These are phyloP conservation scores for Russula sp. DNA, from an alignment of 768 basidiomycete genomes.

Conservation along the genomic window DNA sequence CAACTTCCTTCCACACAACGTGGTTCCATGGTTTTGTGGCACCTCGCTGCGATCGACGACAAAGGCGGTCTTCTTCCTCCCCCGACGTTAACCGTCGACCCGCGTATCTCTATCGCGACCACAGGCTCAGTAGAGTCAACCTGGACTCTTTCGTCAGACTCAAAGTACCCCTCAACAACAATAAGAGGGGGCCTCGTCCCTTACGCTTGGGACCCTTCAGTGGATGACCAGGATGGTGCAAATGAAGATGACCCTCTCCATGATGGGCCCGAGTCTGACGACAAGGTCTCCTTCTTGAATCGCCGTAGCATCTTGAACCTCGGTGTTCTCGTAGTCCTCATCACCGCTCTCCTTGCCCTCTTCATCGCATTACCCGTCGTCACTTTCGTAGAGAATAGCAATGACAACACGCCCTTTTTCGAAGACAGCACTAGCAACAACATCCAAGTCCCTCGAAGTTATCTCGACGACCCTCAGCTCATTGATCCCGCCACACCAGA, in stretches of 20 bases:
- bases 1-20: constrained; percentile 28
- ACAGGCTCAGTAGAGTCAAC: constrained; percentile 42
- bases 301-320: constrained; percentile 61
- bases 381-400: constrained; percentile 37
- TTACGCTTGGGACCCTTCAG: constrained; percentile 62
- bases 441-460: constrained; percentile 38
- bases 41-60: constrained; percentile 38
- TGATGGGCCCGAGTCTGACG: constrained; percentile 46
- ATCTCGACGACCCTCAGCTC: constrained; percentile 43
- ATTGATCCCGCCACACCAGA: constrained; percentile 69
- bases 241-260: constrained; percentile 78
- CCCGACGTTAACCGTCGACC: constrained; percentile 17
- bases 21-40: constrained; percentile 63
- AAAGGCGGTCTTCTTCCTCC: constrained; percentile 32
- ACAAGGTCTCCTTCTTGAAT: constrained; percentile 32
- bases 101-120: constrained; percentile 41
- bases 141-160: constrained; percentile 43
- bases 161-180: constrained; percentile 53
- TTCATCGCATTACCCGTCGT: constrained; percentile 82
- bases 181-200: constrained; percentile 42
- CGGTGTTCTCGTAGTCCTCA: constrained; percentile 54
- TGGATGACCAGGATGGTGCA: constrained; percentile 45
- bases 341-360: constrained; percentile 54
- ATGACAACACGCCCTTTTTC: constrained; percentile 34
- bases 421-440: constrained; percentile 56